Evolutionary conservation across 2,329 filamentous ascomycete genomes (phyloP), one percentile per base, ranked within the genome.

Genomic region (Aspergillus fumigatiaffinis): DNA sequence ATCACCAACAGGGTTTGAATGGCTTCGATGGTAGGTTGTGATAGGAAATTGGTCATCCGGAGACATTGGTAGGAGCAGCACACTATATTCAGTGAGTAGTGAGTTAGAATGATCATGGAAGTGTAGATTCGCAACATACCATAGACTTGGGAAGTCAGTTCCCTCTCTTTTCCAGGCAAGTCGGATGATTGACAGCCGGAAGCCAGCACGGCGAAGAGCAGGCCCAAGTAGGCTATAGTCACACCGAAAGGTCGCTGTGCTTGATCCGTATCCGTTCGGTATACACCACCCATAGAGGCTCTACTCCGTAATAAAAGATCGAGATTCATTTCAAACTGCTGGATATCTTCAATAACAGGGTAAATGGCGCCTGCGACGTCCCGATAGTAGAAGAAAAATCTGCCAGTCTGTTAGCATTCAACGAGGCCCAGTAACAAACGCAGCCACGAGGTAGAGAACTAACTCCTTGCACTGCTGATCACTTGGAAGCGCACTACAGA

Each of bases 51-150:
- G 25, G 82, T 84, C 71, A 86, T 84, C 20, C 84, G 81, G 26
- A 87, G 75, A 64, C 84, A 86, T 67, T 87, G 84, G 60, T 87
- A 86, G 51, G 83, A 84, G 70, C 84, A 87, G 71, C 84, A 87
- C 4, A 86, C 81, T 82, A 51, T 54, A 48, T 21, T 38, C 29
- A 41, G 58, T 77, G 52, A 78, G 73, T 53, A 41, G 58, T 77
- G 53, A 78, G 73, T 54, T 38, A 26, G 20, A 35, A n/a, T 28
- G 14, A 32, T 54, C 12, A 7, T n/a, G 9, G 12, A 21, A 29
- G 3, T 5, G n/a, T 12, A 50, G 9, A 23, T 46, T 9, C n/a
- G 51, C n/a, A 10, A 68, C 76, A 62, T 73, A 83, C 81, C 79
- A 68, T 86, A 87, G 29, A 87, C 84, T 65, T 86, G 84, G 9